These are phyloP conservation scores for Chaetomiaceae sp. DNA, from an alignment of 2,329 filamentous ascomycete genomes.

Conservation along the genomic window DNA sequence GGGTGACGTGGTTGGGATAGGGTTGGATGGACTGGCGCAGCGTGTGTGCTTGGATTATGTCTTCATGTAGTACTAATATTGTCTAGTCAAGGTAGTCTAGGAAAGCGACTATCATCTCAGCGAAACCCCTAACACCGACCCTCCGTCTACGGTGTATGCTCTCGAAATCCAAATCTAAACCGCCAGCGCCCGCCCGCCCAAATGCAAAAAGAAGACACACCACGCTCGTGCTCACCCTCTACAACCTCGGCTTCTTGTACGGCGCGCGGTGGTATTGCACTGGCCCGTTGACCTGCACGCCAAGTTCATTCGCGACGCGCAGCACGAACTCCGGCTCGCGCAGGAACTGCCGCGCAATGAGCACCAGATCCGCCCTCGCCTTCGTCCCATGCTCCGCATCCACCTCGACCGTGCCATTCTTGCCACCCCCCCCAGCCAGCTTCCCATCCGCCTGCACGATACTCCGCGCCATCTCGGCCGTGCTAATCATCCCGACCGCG, in stretches of 20 bases:
- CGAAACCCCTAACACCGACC: not conserved
- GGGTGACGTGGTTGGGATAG: no score
- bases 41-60: no score
- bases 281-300: slow-evolving; percentile 64
- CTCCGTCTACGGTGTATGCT: not conserved
- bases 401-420: slow-evolving; percentile 37
- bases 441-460: slow-evolving; percentile 41
- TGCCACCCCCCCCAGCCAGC: slow-evolving; percentile 19
- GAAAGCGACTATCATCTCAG: no score
- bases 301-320: slow-evolving; percentile 64
- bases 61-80: no score
- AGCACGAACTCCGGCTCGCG: slow-evolving; percentile 76
- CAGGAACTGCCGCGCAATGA: slow-evolving; percentile 71
- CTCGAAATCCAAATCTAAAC: not conserved
- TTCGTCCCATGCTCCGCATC: slow-evolving; percentile 34
- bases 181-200: no score
- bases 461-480: slow-evolving; percentile 59
- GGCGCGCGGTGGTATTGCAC: slow-evolving; percentile 52
- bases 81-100: no score
- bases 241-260: slow-evolving; percentile 12
- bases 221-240: not conserved
- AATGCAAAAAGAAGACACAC: not conserved
- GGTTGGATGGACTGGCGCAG: no score
- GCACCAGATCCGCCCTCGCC: slow-evolving; percentile 59
- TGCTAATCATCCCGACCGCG: slow-evolving; percentile 67